Conservation (phyloP, 768 basidiomycete genomes). For the Hygrophorus russula region DNA sequence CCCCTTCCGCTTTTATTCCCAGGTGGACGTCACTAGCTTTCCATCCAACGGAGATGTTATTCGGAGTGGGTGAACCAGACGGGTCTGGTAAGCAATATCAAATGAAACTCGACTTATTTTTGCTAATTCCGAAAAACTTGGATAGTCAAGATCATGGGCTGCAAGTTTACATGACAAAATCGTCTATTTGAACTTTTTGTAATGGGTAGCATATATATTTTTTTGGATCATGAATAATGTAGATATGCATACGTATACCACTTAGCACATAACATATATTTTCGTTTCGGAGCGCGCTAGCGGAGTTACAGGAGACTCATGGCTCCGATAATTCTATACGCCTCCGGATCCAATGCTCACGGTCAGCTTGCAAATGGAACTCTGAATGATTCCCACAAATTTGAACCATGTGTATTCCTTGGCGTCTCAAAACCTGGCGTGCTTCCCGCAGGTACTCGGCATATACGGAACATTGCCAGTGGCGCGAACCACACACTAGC, state of each 20-base stretch:
- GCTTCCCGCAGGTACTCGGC: not conserved
- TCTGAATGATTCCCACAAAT: constrained; percentile 34
- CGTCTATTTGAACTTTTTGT: not conserved
- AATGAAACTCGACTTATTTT: not conserved
- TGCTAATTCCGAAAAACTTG: constrained; percentile 3
- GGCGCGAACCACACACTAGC: constrained; percentile 77
- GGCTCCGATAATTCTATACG: constrained; percentile 14
- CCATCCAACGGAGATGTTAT: constrained; percentile 84
- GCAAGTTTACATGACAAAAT: constrained; percentile 30
- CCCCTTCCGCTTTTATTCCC: constrained; percentile 50
- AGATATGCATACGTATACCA: not conserved
- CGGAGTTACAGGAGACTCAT: not conserved
- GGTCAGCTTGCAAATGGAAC: constrained; percentile 39
- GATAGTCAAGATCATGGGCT: constrained; percentile 46
- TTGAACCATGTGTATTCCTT: constrained; percentile 28
- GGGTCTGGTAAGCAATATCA: constrained; percentile 36
- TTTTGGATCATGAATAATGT: not conserved
- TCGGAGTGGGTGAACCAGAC: constrained; percentile 62
- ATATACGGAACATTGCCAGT: constrained; percentile 32
- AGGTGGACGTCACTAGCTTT: constrained; percentile 58
- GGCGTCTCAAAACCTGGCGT: not conserved
- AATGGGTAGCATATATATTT: not conserved
- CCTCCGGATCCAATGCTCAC: constrained; percentile 39
- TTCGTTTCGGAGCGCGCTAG: too few species aligned
- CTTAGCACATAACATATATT: not conserved